Base-by-base conservation (phyloP, 2,329 filamentous ascomycete species). In the Aspergillus fructus region DNA sequence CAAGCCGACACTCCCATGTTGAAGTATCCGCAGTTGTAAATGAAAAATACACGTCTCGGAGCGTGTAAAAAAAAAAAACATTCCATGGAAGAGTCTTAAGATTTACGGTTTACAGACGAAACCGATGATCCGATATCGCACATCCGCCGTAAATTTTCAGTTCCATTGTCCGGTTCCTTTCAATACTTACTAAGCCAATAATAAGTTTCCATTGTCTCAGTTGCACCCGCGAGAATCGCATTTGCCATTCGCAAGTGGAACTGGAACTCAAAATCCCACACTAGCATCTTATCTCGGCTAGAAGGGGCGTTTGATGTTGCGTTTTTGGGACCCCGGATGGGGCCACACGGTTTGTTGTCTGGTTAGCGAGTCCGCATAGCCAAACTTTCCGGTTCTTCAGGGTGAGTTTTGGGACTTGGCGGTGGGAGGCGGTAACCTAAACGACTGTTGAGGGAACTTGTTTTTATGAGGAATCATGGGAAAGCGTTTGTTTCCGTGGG, bases 201-300 rank as follows among this genome's bases (percentile, higher is more conserved):
- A 9, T 30, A 30, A 30, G 27, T 30, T 30, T 30, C 27, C 8
- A 30, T 49, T 49, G 46, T 50, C 48, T 50, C 48, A 50, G 19
- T 15, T 21, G 17, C 19, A 21, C 5, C 21, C 43, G 27, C 27
- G 24, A 24, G 24, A 24, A 3, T 6, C 42, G 42, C 42, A 24
- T 49, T 34, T 49, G 46, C 19, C 8, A 30, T 11, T 13, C 37
- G 21, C n/a, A 24, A 5, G 52, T 48, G 46, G 45, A 41, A 45
- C 47, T 41, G 51, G 37, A 59, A 62, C 40, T 50, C 54, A 61
- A 61, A 57, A 48, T 49, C 40, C 41, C 49, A 55, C 59, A 47
- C 62, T 64, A 65, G 51, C 62, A 66, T 65, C 64, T 66, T 66
- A 66, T 68, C 60, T 63, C 59, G 59, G 63, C 58, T 57, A 59